Conservation (phyloP, 2,329 filamentous ascomycete genomes). For the Microdochium nivale region DNA sequence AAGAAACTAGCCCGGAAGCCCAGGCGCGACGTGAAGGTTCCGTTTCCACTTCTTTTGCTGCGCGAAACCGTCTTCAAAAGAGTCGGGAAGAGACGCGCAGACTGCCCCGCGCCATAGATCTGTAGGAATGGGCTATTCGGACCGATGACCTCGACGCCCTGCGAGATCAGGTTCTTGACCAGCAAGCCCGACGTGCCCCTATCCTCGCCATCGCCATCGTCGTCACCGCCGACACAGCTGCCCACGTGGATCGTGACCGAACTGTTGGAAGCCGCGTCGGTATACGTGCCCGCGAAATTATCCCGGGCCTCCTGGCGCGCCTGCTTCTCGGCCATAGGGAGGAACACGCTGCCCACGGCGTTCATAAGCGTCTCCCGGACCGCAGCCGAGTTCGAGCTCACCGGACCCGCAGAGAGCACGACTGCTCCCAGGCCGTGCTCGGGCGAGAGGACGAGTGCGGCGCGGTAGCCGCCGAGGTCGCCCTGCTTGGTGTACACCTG, state of each 20-base stretch:
- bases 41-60: not conserved
- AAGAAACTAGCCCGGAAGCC: slow-evolving; percentile 9
- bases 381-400: slow-evolving; percentile 5
- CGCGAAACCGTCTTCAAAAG: slow-evolving; percentile 3
- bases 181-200: slow-evolving; percentile 2
- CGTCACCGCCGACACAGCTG: no score
- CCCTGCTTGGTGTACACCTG: slow-evolving; percentile 12
- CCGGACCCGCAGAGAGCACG: slow-evolving; percentile 6
- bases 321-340: slow-evolving; percentile 7
- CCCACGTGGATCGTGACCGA: slow-evolving; percentile 3
- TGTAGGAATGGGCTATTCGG: slow-evolving; percentile 5
- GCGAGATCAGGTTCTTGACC: slow-evolving; percentile 2
- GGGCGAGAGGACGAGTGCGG: slow-evolving; percentile 8
- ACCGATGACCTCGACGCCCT: slow-evolving; percentile 6
- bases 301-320: slow-evolving; percentile 3
- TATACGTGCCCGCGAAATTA: slow-evolving; percentile 6
- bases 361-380: slow-evolving; percentile 6
- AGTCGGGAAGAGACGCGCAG: slow-evolving; percentile 7
- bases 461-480: slow-evolving; percentile 7
- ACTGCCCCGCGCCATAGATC: slow-evolving; percentile 5
- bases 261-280: slow-evolving; percentile 5
- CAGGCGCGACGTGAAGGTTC: slow-evolving; percentile 4
- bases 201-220: no score
- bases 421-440: slow-evolving; percentile 10
- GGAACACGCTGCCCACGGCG: slow-evolving; percentile 4